Base-by-base conservation (phyloP, 2,329 filamentous ascomycete genomes). In the Diaporthe longicolla region DNA sequence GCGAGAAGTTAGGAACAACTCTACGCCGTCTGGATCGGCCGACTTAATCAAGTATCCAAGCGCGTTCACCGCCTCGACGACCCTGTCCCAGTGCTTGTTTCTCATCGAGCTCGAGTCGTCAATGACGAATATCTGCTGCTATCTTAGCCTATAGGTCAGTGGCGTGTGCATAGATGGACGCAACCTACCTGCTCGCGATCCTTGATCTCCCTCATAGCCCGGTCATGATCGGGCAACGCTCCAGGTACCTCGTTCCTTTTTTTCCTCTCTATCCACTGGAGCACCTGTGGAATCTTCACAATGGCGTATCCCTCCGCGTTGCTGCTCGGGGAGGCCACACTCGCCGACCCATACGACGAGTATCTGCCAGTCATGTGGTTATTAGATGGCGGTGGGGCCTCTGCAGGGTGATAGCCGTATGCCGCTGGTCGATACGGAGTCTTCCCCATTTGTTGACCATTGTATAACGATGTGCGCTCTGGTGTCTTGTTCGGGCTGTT, bases 91-190 rank as follows among this genome's bases (percentile, higher is more conserved):
- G 24, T 61, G 37, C 1, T 61, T 5, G 0, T 4, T 11, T 13
- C 58, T 61, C 37, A 61, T 61, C n/a, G 58, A 29, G 15, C 1
- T 3, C 24, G 58, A 61, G 24, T 61, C 58, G 24, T 61, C 58
- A 24, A 61, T 17, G 8, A 61, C 58, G 17, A 61, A 61, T 19
- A 61, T 61, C 58, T 45, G 37, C 0, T 19, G 0, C 3, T 17
- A 4, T 24, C 21, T 59, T 24, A 59, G 57, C 10, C 7, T 24
- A 3, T 2, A 59, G 3, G 10, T 5, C 1, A 3, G 15, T 9
- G 54, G 5, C 9, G 2, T 13, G 15, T 48, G 26, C 32, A 11
- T 35, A 8, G 26, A 9, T 26, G 21, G 19, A 48, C 7, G 3
- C 7, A 9, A 26, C 58, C 4, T 45, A 61, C 58, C 35, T 61